Base-by-base conservation (phyloP, 805 yeast species). In the Debaryomyces prosopidis region DNA sequence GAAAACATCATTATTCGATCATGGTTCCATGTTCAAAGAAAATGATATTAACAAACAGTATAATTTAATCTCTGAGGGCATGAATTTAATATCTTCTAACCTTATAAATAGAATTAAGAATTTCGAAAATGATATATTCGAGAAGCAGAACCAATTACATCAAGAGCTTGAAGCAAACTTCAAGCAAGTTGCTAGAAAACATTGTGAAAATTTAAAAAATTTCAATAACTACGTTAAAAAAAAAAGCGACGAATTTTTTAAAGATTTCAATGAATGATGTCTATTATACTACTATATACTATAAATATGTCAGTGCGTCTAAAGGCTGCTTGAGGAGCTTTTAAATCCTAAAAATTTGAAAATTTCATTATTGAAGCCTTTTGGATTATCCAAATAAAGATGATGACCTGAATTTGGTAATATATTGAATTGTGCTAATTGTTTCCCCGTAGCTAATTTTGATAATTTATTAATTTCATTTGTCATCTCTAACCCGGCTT, bases 401-500 rank as follows among this genome's bases (percentile, higher is more conserved):
- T 79, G 84, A 52, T 79, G 84, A 4, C 84, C 84, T 6, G 83
- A 78, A 32, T 67, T 59, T 7, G 66, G 58, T 20, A 77, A 50
- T 1, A 71, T 53, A 14, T 55, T 62, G 45, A 63, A 76, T 10
- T 49, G 28, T 1, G 79, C 71, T 27, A 62, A 48, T 7, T 56
- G 46, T 30, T 44, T 53, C 27, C 47, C 63, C 62, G 39, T 72
- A 62, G 38, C 62, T 63, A 58, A 49, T 20, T 63, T 50, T 0
- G 67, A 49, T 27, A 65, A 48, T n/a, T 53, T 32, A 46, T 63
- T 63, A 32, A 63, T 61, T 39, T 63, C 67, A 10, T 66, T 58
- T 12, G 69, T 73, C 43, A 62, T 67, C 32, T 73, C 66, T 33
- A 67, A 58, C 2, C 89, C 89, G 10, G 84, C 86, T 38, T 70